These are phyloP conservation scores for Cyclocybe aegerita DNA, from an alignment of 768 basidiomycete genomes.

Conservation along the genomic window DNA sequence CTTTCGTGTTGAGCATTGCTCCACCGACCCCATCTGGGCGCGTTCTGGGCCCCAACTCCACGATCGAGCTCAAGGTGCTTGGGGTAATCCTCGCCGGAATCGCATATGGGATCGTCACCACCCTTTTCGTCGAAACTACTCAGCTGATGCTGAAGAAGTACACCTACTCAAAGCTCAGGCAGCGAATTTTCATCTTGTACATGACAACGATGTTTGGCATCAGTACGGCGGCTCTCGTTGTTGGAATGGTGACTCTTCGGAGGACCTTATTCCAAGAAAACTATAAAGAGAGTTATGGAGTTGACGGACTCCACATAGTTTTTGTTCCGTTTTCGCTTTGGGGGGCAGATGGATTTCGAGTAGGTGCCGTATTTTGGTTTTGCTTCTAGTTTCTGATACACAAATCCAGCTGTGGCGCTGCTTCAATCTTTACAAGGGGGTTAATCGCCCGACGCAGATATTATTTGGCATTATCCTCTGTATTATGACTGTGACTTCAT, in stretches of 20 bases:
- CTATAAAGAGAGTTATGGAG: neutral
- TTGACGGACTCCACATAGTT: constrained; percentile 5
- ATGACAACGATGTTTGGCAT: constrained; percentile 8
- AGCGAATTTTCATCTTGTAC: constrained; percentile 4
- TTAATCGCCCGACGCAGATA: neutral
- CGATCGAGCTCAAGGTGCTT: constrained; percentile 10
- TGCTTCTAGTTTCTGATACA: neutral
- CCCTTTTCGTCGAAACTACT: constrained; percentile 6
- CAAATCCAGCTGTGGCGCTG: constrained; percentile 15
- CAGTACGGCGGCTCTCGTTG: constrained; percentile 11
- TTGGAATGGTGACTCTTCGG: constrained; percentile 1
- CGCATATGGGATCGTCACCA: constrained; percentile 9
- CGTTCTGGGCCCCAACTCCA: neutral
- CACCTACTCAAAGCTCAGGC: neutral
- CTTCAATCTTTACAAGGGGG: constrained; percentile 6
- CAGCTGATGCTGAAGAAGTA: neutral
- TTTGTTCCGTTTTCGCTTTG: constrained; percentile 13
- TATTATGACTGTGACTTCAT: neutral
- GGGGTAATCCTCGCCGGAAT: constrained; percentile 13
- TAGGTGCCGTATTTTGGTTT: neutral
- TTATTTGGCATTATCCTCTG: neutral
- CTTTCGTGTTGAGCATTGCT: neutral
- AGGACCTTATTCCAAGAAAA: constrained; percentile 2
- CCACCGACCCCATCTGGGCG: neutral
- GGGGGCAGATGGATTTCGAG: constrained; percentile 17